Evolutionary conservation across 2,329 filamentous ascomycete genomes (phyloP), one percentile per base, ranked within the genome.

Genomic region (Phialophora verrucosa): DNA sequence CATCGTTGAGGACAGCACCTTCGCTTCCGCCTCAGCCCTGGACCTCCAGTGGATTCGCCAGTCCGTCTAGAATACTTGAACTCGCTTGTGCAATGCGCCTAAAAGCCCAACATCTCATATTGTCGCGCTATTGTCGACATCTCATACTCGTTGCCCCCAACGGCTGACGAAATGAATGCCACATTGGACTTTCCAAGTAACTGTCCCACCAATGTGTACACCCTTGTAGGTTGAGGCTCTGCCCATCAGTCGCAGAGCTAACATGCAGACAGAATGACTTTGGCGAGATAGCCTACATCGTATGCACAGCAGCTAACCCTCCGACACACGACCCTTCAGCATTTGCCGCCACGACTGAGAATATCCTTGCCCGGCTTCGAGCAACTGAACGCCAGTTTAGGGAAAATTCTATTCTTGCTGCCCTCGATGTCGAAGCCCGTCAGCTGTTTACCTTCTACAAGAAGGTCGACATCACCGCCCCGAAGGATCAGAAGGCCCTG

Each of bases 371-470:
- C 25, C 65, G 71, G 49, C 68, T 73, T n/a, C 64, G 63, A 20
- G 68, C 61, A 29, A 70, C 71, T 12, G 70, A 73, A 50, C 62
- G 69, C 27, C 70, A 73, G 44, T 72, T 73, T 49, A 66, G 70
- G 29, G 67, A 73, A 42, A 70, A 69, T 14, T 69, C 67, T 6
- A 73, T 73, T 54, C 66, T 73, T 42, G 69, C 68, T 32, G 62
- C 64, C 6, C 63, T 71, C 25, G 71, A 73, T 64, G 54, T 61
- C 17, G 69, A 70, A 23, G 60, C 63, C 50, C 65, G 64, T 29
- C 70, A 73, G 57, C 64, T 73, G 17, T 72, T 70, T 50, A 73
- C 71, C 23, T 73, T 73, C 56, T 73, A 73, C 62, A 73, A 72
- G 50, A 73, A 71, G 54, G 66, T 71, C 29, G 71, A 73, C 31